phyloP scores from a whole-genome alignment of 176 grass and related monocot genomes.

The Juncus effusus region DNA sequence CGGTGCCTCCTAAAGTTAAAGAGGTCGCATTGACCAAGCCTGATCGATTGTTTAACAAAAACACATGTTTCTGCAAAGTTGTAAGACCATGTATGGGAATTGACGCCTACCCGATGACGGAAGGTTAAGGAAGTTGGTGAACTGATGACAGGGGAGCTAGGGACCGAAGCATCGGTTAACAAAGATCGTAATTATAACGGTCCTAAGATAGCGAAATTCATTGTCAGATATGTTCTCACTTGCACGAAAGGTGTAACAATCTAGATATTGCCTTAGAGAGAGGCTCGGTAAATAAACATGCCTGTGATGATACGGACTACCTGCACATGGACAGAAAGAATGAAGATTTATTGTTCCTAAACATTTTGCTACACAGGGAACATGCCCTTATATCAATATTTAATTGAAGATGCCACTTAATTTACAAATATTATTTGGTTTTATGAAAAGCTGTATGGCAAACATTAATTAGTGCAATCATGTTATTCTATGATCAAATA shows the following conservation, averaged over 20 bases:
- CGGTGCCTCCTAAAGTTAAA: too few species aligned
- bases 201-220: constrained; percentile 14
- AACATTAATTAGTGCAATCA: constrained; percentile 16
- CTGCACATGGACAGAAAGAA: background rate
- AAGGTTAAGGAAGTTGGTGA: background rate
- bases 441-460: constrained; percentile 4
- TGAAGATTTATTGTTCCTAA: constrained; percentile 6
- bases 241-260: background rate
- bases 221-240: constrained; percentile 6
- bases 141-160: background rate
- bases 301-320: background rate
- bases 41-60: too few species aligned
- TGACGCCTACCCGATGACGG: background rate
- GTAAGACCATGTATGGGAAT: background rate
- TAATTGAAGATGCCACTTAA: constrained; percentile 10
- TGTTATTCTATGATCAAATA: constrained; percentile 19
- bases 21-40: too few species aligned
- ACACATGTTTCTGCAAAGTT: background rate
- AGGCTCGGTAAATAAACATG: background rate
- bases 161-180: background rate
- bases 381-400: background rate
- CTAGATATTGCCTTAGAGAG: too few species aligned
- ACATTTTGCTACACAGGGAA: background rate
- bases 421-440: background rate
- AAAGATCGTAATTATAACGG: background rate